Conservation (phyloP, 2,329 filamentous ascomycete genomes). For the Claviceps sp. region DNA sequence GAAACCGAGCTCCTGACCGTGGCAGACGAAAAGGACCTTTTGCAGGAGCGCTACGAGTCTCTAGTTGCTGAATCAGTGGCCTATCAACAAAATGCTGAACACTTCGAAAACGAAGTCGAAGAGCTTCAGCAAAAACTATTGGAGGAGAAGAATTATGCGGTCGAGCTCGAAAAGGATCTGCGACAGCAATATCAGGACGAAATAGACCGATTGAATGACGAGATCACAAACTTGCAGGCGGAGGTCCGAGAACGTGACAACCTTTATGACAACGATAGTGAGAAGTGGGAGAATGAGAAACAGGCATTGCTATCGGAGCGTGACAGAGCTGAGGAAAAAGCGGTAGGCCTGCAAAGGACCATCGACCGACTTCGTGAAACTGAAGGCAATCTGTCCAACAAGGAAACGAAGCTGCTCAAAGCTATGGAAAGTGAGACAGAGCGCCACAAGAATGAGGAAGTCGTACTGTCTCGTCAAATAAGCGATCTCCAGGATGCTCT, state of each 20-base stretch:
- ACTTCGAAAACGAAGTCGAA: constrained; percentile 30
- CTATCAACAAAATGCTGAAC: constrained; percentile 51
- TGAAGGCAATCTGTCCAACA: constrained; percentile 53
- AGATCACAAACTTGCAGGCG: constrained; percentile 50
- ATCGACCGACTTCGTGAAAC: constrained; percentile 56
- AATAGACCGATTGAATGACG: constrained; percentile 37
- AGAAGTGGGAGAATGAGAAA: constrained; percentile 56
- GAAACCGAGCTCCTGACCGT: constrained; percentile 46
- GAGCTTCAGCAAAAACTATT: constrained; percentile 36
- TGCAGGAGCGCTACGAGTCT: constrained; percentile 56
- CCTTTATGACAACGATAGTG: constrained; percentile 55
- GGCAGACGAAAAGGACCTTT: constrained; percentile 52
- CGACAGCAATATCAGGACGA: constrained; percentile 29
- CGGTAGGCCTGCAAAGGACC: constrained; percentile 52
- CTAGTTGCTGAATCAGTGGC: constrained; percentile 51
- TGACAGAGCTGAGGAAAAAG: constrained; percentile 53
- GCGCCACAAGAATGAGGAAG: constrained; percentile 59
- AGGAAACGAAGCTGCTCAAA: constrained; percentile 54
- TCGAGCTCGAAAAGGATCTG: constrained; percentile 48
- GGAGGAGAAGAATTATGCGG: constrained; percentile 42
- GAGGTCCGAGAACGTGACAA: constrained; percentile 58
- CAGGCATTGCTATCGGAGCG: constrained; percentile 52
- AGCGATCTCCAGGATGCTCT: constrained; percentile 61
- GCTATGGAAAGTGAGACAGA: constrained; percentile 58
- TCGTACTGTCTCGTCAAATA: constrained; percentile 57